Conservation (phyloP, 129 eudicot species). For the Flaveria bidentis region DNA sequence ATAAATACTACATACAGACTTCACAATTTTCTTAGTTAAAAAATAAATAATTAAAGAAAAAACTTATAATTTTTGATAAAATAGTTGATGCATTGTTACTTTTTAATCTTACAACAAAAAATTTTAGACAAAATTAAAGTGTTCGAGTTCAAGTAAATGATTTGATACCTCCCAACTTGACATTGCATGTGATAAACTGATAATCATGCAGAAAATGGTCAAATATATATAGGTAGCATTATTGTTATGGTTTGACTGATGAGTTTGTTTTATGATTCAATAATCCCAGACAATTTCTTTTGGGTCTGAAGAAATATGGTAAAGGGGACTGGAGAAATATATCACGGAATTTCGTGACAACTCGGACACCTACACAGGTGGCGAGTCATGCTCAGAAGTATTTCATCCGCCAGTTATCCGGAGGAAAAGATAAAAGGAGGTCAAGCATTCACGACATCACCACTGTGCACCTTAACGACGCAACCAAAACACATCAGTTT, state of each 20-base stretch:
- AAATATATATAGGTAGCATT: too few relatives aligned
- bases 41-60: too few relatives aligned
- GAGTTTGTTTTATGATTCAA: conserved; percentile 7
- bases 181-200: too few relatives aligned
- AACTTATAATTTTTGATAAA: background rate
- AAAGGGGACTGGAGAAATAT: conserved; percentile 97
- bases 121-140: too few relatives aligned
- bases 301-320: conserved; percentile 85
- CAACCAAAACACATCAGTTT: conserved; percentile 42
- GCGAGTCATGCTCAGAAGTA: conserved; percentile 97
- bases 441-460: conserved; percentile 93
- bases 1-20: too few relatives aligned
- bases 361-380: conserved; percentile 88
- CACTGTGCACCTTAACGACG: conserved; percentile 55
- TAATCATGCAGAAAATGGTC: too few relatives aligned
- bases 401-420: conserved; percentile 74
- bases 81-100: background rate
- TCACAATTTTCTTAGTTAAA: too few relatives aligned
- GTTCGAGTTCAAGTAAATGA: too few relatives aligned
- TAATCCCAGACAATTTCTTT: conserved; percentile 63
- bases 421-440: conserved; percentile 80
- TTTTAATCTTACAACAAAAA: too few relatives aligned
- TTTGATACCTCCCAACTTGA: too few relatives aligned
- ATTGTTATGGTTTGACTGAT: too few relatives aligned
- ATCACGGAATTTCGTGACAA: conserved; percentile 74